Conservation (phyloP, 129 eudicot genomes). For the Apium graveolens region DNA sequence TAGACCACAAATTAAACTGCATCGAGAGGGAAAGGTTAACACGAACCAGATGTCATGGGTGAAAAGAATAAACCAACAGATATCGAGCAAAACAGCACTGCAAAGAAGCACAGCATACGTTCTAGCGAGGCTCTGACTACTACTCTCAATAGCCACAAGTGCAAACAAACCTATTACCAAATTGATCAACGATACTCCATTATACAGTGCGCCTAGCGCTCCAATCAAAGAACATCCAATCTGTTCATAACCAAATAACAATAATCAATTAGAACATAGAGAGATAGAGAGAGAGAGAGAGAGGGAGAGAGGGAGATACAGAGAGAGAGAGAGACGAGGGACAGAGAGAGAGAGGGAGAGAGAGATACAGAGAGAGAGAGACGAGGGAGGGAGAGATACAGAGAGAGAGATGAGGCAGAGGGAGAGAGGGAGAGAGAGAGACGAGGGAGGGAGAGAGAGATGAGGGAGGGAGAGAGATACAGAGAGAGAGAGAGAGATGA, state of each 20-base stretch:
- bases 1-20: too few species aligned
- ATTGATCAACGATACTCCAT: constrained; percentile 61
- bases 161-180: constrained; percentile 71
- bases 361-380: too few species aligned
- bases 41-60: constrained; percentile 59
- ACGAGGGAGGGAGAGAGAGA: too few species aligned
- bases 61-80: constrained; percentile 72
- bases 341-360: too few species aligned
- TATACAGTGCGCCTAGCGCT: constrained; percentile 85
- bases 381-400: too few species aligned
- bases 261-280: background rate
- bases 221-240: constrained; percentile 91
- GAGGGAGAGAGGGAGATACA: background rate
- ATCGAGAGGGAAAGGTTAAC: background rate
- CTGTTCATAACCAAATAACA: constrained; percentile 12
- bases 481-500: too few species aligned
- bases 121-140: constrained; percentile 82
- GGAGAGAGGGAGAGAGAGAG: too few species aligned
- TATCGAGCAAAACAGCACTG: constrained; percentile 54
- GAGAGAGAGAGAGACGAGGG: too few species aligned
- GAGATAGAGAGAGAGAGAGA: background rate
- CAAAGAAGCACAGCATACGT: constrained; percentile 74
- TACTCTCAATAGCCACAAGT: constrained; percentile 85
- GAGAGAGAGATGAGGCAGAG: too few species aligned
- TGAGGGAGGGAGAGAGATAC: too few species aligned